phyloP scores from a whole-genome alignment of 2,329 filamentous ascomycete species.

The Periconia macrospinosa region DNA sequence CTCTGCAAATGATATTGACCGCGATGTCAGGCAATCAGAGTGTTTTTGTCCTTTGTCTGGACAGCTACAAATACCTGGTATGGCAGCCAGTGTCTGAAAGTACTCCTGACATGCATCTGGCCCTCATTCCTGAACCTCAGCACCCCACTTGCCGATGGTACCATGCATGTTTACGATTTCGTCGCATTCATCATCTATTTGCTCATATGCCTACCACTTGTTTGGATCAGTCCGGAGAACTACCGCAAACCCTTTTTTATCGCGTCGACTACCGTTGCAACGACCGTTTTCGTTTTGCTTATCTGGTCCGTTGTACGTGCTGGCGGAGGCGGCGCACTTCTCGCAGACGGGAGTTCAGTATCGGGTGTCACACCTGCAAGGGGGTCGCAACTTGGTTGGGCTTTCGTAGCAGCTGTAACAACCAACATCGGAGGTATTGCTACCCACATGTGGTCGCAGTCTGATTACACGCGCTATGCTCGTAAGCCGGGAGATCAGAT shows the following conservation, averaged over 20 bases:
- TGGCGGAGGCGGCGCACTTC: slow-evolving; percentile 32
- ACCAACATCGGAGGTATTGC: slow-evolving; percentile 27
- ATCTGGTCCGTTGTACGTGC: slow-evolving; percentile 41
- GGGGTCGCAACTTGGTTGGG: slow-evolving; percentile 38
- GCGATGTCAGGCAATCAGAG: background rate
- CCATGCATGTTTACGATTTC: background rate
- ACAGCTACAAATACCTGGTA: background rate
- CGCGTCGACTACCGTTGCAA: background rate
- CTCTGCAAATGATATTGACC: slow-evolving; percentile 36
- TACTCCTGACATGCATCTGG: background rate
- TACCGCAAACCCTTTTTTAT: background rate
- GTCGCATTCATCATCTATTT: slow-evolving; percentile 28
- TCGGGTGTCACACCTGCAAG: background rate
- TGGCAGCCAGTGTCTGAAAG: background rate
- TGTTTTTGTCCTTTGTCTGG: slow-evolving; percentile 22
- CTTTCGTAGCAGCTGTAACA: slow-evolving; percentile 39
- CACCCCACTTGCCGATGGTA: background rate
- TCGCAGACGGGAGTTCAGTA: slow-evolving; percentile 1
- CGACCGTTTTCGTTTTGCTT: slow-evolving; percentile 23
- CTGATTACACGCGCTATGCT: slow-evolving; percentile 22
- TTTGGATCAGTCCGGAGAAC: slow-evolving; percentile 47
- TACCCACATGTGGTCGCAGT: slow-evolving; percentile 9
- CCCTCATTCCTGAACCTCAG: background rate
- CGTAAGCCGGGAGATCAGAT: slow-evolving; percentile 45
- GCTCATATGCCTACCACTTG: slow-evolving; percentile 43